phyloP scores from a whole-genome alignment of 2,329 filamentous ascomycete genomes.

The Aphanocladium album region DNA sequence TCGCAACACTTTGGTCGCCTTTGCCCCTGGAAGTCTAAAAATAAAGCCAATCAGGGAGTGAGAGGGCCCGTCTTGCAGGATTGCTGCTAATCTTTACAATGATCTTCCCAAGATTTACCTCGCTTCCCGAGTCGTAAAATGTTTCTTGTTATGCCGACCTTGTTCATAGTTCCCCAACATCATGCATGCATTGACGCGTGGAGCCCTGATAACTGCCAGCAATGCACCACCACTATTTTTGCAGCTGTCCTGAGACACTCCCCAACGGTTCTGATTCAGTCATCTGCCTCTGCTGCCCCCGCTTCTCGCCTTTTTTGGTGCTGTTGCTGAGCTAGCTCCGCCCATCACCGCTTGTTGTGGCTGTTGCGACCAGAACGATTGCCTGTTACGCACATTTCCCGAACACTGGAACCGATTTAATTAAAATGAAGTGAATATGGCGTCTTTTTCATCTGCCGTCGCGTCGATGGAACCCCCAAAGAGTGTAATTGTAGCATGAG shows the following conservation, averaged over 20 bases:
- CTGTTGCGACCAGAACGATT: neutral
- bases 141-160: neutral
- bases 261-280: neutral
- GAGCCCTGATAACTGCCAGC: neutral
- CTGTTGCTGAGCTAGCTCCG: neutral
- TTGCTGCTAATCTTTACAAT: too few species aligned
- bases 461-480: neutral
- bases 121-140: neutral
- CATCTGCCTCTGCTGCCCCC: neutral
- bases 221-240: neutral
- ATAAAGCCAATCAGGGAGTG: neutral
- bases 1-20: neutral
- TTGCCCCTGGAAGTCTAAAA: neutral
- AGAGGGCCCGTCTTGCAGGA: too few species aligned
- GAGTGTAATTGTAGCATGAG: neutral
- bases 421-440: neutral
- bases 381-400: conserved; percentile 7
- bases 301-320: neutral
- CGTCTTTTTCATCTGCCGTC: neutral
- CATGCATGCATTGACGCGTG: neutral
- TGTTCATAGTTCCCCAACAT: neutral
- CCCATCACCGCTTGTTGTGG: neutral
- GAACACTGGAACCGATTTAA: neutral
- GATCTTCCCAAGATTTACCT: conserved; percentile 9
- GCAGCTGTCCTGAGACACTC: conserved; percentile 2